These are phyloP conservation scores for Leishmania lainsoni DNA, from an alignment of 208 protist genomes.

Conservation along the genomic window DNA sequence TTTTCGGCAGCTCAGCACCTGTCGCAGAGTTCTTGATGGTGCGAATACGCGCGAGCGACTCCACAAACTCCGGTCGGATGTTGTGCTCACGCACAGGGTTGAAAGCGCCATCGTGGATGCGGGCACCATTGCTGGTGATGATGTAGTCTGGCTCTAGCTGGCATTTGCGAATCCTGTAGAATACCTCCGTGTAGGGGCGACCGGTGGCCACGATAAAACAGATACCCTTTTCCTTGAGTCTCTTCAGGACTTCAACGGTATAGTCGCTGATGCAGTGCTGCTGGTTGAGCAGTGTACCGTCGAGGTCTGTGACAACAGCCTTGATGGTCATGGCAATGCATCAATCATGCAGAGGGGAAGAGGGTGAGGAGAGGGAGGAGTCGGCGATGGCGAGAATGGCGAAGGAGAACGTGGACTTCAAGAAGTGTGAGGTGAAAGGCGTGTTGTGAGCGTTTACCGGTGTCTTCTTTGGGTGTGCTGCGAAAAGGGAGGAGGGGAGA, in stretches of 20 bases:
- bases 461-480: neutral
- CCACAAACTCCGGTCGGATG: slow-evolving; percentile 37
- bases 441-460: neutral
- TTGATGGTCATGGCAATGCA: slow-evolving; percentile 37
- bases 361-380: neutral
- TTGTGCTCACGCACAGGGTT: slow-evolving; percentile 45
- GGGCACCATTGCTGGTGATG: slow-evolving; percentile 54
- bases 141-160: slow-evolving; percentile 41
- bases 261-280: slow-evolving; percentile 42
- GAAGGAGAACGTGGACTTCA: too few species aligned
- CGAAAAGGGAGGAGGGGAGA: neutral
- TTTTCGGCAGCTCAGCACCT: slow-evolving; percentile 19
- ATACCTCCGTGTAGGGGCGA: slow-evolving; percentile 39
- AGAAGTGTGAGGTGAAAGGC: neutral
- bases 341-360: neutral
- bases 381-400: neutral
- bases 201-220: slow-evolving; percentile 46
- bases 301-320: slow-evolving; percentile 47
- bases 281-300: slow-evolving; percentile 52
- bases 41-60: slow-evolving; percentile 31
- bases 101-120: slow-evolving; percentile 36
- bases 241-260: slow-evolving; percentile 26
- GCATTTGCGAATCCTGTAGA: slow-evolving; percentile 18
- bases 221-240: slow-evolving; percentile 34
- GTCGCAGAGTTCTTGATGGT: neutral